Evolutionary conservation across 2,329 filamentous ascomycete genomes (phyloP).

Genomic region (Aspergillus proliferans): DNA sequence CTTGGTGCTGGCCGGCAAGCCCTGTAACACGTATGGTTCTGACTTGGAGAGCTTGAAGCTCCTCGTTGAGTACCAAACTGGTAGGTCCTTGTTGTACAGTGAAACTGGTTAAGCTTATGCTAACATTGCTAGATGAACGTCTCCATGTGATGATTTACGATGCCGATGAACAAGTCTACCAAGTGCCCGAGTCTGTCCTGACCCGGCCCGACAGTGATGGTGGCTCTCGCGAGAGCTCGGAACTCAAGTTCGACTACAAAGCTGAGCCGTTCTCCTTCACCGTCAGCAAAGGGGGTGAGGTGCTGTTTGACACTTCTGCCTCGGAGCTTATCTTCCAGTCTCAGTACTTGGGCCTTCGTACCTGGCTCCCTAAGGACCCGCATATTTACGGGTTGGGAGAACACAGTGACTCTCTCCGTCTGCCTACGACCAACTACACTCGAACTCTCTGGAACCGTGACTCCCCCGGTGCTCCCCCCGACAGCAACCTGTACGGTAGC

Average conservation of each 20-base stretch:
- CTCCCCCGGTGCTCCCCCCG: conserved; percentile 54
- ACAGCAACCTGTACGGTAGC: conserved; percentile 64
- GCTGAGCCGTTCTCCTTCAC: conserved; percentile 62
- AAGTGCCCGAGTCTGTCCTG: conserved; percentile 65
- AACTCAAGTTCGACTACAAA: conserved; percentile 45
- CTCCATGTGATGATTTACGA: conserved; percentile 72
- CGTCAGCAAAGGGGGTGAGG: conserved; percentile 39
- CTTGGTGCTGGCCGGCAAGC: conserved; percentile 60
- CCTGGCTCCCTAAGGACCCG: conserved; percentile 60
- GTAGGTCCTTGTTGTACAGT: conserved; percentile 29
- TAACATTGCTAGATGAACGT: conserved; percentile 48
- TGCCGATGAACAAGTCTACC: conserved; percentile 62
- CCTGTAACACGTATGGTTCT: conserved; percentile 56
- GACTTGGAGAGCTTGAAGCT: conserved; percentile 54
- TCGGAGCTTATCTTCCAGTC: conserved; percentile 66
- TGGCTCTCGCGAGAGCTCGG: conserved; percentile 41
- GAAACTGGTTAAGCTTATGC: not conserved
- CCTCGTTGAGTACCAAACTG: conserved; percentile 56
- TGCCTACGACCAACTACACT: conserved; percentile 63
- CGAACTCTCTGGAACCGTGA: conserved; percentile 67
- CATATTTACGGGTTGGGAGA: conserved; percentile 75
- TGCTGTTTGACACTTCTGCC: conserved; percentile 63
- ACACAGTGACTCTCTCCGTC: conserved; percentile 63
- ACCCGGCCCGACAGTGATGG: conserved; percentile 48
- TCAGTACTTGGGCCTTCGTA: conserved; percentile 69